phyloP scores from a whole-genome alignment of 352 stramenopile genomes.

The Phytophthora macrochlamydospora region DNA sequence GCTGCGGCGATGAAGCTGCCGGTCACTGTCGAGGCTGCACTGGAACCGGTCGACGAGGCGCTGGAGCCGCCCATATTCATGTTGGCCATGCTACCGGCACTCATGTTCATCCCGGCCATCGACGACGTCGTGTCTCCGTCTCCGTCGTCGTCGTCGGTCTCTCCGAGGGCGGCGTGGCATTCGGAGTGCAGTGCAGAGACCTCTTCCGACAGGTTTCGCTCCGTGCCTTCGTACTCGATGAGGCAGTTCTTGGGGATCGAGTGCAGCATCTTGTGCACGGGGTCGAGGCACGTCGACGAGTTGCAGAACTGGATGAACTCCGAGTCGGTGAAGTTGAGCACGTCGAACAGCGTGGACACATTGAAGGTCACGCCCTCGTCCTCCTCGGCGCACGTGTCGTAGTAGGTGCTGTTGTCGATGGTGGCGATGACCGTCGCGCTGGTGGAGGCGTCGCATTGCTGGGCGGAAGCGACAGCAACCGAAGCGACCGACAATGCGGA shows the following conservation, averaged over 20 bases:
- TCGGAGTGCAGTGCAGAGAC: constrained; percentile 46
- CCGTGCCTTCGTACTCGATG: constrained; percentile 46
- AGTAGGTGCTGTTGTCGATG: constrained; percentile 57
- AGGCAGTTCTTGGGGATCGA: constrained; percentile 46
- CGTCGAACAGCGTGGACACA: constrained; percentile 48
- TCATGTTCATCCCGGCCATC: constrained; percentile 23
- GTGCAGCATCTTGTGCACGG: constrained; percentile 56
- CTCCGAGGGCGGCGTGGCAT: constrained; percentile 43
- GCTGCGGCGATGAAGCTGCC: constrained; percentile 7
- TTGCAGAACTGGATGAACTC: constrained; percentile 62
- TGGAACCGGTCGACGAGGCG: constrained; percentile 20
- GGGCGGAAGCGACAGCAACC: constrained; percentile 7
- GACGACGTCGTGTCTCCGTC: constrained; percentile 18
- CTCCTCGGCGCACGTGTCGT: constrained; percentile 44
- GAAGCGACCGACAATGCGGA: constrained; percentile 27
- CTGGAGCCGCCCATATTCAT: constrained; percentile 6
- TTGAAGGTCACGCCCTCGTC: constrained; percentile 54
- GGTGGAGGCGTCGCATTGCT: constrained; percentile 42
- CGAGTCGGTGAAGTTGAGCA: constrained; percentile 42
- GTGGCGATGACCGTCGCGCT: constrained; percentile 39
- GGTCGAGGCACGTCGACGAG: constrained; percentile 52
- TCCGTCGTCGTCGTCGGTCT: constrained; percentile 25
- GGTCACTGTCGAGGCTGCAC: constrained; percentile 15
- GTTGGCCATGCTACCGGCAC: constrained; percentile 21
- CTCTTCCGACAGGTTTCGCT: constrained; percentile 45